Percentiles rank a stretch among this genome's conserved stretches.
Evolutionary conservation across 2,329 filamentous ascomycete species (phyloP).

Genomic region (Phyllosticta ampelicida): DNA sequence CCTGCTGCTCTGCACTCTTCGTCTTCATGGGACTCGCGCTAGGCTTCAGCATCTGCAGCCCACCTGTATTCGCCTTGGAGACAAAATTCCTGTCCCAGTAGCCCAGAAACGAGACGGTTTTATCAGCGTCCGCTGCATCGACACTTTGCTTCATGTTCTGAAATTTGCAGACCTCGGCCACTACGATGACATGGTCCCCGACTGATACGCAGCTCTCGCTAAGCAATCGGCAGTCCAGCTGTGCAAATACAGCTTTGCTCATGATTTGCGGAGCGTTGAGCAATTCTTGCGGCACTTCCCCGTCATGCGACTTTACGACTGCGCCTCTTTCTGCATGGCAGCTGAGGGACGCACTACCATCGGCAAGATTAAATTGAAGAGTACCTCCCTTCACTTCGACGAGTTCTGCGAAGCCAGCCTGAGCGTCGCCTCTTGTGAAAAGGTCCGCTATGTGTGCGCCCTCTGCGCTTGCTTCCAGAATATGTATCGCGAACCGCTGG

Average conservation of each 20-base stretch:
- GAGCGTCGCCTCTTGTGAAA: slow-evolving; percentile 15
- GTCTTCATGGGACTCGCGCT: not conserved
- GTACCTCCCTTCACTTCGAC: not conserved
- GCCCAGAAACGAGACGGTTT: not conserved
- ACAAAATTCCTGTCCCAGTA: not conserved
- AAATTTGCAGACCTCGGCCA: slow-evolving; percentile 28
- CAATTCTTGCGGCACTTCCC: not conserved
- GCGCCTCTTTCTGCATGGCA: not conserved
- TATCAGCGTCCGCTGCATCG: not conserved
- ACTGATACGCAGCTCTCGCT: slow-evolving; percentile 28
- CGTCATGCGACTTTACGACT: not conserved
- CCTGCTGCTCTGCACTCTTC: not conserved
- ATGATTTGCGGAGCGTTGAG: not conserved
- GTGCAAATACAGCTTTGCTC: slow-evolving; percentile 11
- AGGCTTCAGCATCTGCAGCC: not conserved
- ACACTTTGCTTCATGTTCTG: not conserved
- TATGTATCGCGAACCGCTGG: slow-evolving; percentile 38
- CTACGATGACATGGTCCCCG: slow-evolving; percentile 37
- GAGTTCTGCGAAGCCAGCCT: slow-evolving; percentile 20
- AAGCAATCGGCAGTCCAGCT: slow-evolving; percentile 26
- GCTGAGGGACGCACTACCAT: not conserved
- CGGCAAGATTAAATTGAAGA: not conserved
- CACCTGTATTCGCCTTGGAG: not conserved
- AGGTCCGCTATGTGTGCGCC: slow-evolving; percentile 22
- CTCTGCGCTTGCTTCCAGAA: slow-evolving; percentile 28